Evolutionary conservation across 2,329 filamentous ascomycete species (phyloP), one percentile per base, ranked within the genome.

Genomic region (Rhytidhysteron rufulum): DNA sequence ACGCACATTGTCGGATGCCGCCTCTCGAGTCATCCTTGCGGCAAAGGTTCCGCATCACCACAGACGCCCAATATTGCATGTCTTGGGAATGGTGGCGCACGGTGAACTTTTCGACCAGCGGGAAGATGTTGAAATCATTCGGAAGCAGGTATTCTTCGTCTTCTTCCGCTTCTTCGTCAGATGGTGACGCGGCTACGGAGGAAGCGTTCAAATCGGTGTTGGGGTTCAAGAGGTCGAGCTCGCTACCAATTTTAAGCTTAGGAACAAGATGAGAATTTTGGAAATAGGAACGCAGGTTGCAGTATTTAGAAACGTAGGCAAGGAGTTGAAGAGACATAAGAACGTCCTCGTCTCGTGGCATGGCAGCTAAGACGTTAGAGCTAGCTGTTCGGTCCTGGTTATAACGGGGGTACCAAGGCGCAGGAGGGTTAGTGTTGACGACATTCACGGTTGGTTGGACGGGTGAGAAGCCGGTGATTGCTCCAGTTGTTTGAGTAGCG

Each of bases 11-110:
- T 41, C 93, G 79, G 53, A 98, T 97, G 43, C 93, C 93, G 31
- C 93, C 93, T 34, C 88, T 80, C 9, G 86, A 88, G 62, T 98
- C 93, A 63, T 98, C 93, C 70, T 98, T 98, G 49, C 93, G 87
- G 74, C 93, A 98, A 36, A 98, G 79, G 62, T 98, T 98, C 49
- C 93, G 81, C 93, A 98, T 98, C 33, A 98, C 93, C 13, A 98
- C 93, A 47, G 91, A 93, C 15, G 93, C 93, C 93, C 93, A 98
- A 71, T 98, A 98, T 66, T 96, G 91, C 93, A 98, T 98, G 62
- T 96, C 90, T 44, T 88, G 87, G 49, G 87, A 89, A 68, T 96
- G 88, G 60, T 96, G 89, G 49, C 93, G 83, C 21, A 96, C 88
- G 4, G 93, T 98, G 63, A 97, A 98, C 66, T 96, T 97, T 68